phyloP scores from a whole-genome alignment of 768 basidiomycete species.

The Boletus pseudo-olivaceus region DNA sequence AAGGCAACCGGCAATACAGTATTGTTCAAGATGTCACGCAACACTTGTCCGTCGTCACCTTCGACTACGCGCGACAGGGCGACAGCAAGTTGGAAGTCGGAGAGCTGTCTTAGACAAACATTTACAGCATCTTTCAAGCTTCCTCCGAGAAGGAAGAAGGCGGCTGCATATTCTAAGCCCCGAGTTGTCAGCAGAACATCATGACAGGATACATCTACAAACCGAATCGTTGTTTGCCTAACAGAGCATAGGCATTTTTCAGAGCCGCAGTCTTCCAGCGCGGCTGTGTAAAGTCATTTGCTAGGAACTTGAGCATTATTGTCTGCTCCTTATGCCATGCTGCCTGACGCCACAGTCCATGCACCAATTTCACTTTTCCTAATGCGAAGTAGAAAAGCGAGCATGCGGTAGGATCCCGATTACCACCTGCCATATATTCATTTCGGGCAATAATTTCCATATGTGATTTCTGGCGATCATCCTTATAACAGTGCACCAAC shows the following conservation, averaged over 20 bases:
- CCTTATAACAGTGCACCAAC: background rate
- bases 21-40: conserved; percentile 65
- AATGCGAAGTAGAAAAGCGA: conserved; percentile 94
- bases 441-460: conserved; percentile 89
- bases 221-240: conserved; percentile 93
- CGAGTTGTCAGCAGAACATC: conserved; percentile 3
- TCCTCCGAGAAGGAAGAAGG: conserved; percentile 92
- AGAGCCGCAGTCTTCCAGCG: conserved; percentile 91
- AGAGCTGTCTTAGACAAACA: conserved; percentile 82
- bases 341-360: conserved; percentile 94
- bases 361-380: conserved; percentile 87
- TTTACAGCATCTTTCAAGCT: conserved; percentile 88
- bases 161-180: conserved; percentile 90
- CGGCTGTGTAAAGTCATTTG: conserved; percentile 80
- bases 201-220: conserved; percentile 23
- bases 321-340: conserved; percentile 89
- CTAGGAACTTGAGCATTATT: conserved; percentile 86
- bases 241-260: conserved; percentile 92
- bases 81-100: conserved; percentile 88
- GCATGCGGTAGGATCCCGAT: conserved; percentile 84
- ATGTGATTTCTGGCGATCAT: conserved; percentile 59
- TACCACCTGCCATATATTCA: conserved; percentile 85
- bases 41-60: conserved; percentile 74
- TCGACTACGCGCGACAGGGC: conserved; percentile 84
- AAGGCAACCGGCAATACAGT: conserved; percentile 85